These are phyloP conservation scores for Trametes gibbosa DNA, from an alignment of 768 basidiomycete genomes.

Conservation along the genomic window DNA sequence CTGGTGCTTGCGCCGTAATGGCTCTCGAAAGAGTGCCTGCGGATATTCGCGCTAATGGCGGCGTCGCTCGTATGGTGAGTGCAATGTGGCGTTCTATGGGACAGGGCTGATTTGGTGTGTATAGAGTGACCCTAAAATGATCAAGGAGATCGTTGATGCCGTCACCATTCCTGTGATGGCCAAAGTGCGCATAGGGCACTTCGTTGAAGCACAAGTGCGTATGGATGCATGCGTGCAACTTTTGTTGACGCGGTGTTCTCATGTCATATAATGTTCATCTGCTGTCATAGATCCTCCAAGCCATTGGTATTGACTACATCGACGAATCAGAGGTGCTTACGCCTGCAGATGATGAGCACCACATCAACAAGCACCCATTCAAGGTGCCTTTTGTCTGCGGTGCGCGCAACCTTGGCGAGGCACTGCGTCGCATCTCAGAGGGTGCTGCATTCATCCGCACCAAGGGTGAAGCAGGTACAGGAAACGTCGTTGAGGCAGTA, in stretches of 20 bases:
- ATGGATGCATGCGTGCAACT: not conserved
- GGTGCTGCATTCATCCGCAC: slow-evolving; percentile 99
- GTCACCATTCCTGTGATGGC: slow-evolving; percentile 98
- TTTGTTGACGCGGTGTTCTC: not conserved
- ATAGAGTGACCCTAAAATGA: slow-evolving; percentile 92
- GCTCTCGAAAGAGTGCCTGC: slow-evolving; percentile 93
- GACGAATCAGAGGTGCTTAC: slow-evolving; percentile 95
- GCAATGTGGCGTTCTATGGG: not conserved
- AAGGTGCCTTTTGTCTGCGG: slow-evolving; percentile 97
- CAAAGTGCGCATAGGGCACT: slow-evolving; percentile 94
- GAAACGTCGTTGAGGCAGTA: slow-evolving; percentile 92
- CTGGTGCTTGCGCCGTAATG: slow-evolving; percentile 98
- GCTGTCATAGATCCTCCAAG: slow-evolving; percentile 75
- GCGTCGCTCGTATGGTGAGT: slow-evolving; percentile 93
- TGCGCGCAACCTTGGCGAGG: slow-evolving; percentile 92
- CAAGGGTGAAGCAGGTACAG: slow-evolving; percentile 90
- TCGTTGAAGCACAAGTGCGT: slow-evolving; percentile 89
- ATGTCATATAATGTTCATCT: not conserved
- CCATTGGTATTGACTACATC: slow-evolving; percentile 93
- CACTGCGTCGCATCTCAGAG: slow-evolving; percentile 92
- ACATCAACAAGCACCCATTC: slow-evolving; percentile 95
- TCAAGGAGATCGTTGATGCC: slow-evolving; percentile 92
- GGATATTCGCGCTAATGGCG: slow-evolving; percentile 88
- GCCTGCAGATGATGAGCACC: slow-evolving; percentile 92
- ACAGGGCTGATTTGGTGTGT: not conserved